These are phyloP conservation scores for Phytophthora sp. DNA, from an alignment of 352 stramenopile genomes.

Conservation along the genomic window DNA sequence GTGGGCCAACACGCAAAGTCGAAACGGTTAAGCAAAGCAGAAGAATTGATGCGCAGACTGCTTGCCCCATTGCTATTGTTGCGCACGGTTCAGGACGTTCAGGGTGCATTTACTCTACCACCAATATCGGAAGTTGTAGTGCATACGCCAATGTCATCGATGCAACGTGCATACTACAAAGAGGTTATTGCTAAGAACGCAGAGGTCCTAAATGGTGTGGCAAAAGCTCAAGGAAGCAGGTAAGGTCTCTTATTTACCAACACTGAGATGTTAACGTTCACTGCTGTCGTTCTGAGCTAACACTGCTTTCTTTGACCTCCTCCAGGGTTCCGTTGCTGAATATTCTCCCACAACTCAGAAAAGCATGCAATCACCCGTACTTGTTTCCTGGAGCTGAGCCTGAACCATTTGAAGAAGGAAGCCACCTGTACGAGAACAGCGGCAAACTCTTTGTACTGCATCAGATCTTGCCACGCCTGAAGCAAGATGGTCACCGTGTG, in stretches of 20 bases:
- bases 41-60: slow-evolving; percentile 63
- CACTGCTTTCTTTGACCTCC: background rate
- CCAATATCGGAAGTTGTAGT: slow-evolving; percentile 81
- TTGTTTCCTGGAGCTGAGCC: slow-evolving; percentile 88
- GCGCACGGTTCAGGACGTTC: slow-evolving; percentile 72
- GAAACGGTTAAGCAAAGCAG: slow-evolving; percentile 29
- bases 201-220: slow-evolving; percentile 53
- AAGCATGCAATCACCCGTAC: slow-evolving; percentile 91
- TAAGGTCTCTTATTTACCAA: too few species aligned
- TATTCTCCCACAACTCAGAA: slow-evolving; percentile 95
- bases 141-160: slow-evolving; percentile 74
- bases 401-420: slow-evolving; percentile 76
- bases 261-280: too few species aligned
- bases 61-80: slow-evolving; percentile 67
- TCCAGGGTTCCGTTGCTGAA: slow-evolving; percentile 93
- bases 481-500: slow-evolving; percentile 83
- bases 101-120: slow-evolving; percentile 69
- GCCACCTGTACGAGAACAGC: slow-evolving; percentile 77
- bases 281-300: background rate
- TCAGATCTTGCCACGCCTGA: slow-evolving; percentile 80
- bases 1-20: slow-evolving; percentile 25
- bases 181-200: slow-evolving; percentile 75
- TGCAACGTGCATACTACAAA: slow-evolving; percentile 87
- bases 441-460: slow-evolving; percentile 88
- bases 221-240: slow-evolving; percentile 34